Percentiles rank a stretch among this genome's conserved stretches.
Evolutionary conservation across 1,284 basidiomycete species (phyloP).

Genomic region (Fomitopsis betulina): DNA sequence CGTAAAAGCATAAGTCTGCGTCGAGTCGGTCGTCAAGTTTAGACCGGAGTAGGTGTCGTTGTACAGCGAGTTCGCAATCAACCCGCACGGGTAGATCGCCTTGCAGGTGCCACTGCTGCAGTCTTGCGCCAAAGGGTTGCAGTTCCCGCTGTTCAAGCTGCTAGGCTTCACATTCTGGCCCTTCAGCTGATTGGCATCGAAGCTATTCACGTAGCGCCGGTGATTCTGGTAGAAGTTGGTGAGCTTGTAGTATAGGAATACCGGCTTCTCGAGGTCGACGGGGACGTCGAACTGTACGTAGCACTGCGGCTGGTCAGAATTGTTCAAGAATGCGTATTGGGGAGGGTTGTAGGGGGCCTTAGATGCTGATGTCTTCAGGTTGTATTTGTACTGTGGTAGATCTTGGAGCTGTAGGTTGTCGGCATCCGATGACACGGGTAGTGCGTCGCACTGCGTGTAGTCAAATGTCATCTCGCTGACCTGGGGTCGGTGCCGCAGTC

Average conservation of each 20-base stretch:
- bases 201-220: slow-evolving; percentile 93
- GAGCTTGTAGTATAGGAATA: slow-evolving; percentile 96
- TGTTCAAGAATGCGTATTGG: slow-evolving; percentile 61
- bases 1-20: slow-evolving; percentile 72
- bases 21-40: slow-evolving; percentile 46
- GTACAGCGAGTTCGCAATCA: slow-evolving; percentile 98
- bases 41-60: slow-evolving; percentile 86
- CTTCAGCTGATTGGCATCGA: slow-evolving; percentile 82
- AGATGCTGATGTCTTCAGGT: slow-evolving; percentile 55
- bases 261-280: slow-evolving; percentile 67
- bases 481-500: slow-evolving; percentile 25
- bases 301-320: slow-evolving; percentile 57
- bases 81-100: slow-evolving; percentile 89
- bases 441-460: slow-evolving; percentile 89
- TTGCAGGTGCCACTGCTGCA: slow-evolving; percentile 35
- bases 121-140: slow-evolving; percentile 78
- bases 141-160: slow-evolving; percentile 72
- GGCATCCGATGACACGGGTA: slow-evolving; percentile 38
- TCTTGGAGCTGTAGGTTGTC: slow-evolving; percentile 36
- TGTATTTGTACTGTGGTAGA: slow-evolving; percentile 73
- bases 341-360: slow-evolving; percentile 47
- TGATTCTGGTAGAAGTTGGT: slow-evolving; percentile 99
- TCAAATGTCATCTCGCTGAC: slow-evolving; percentile 95
- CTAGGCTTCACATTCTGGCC: slow-evolving; percentile 57
- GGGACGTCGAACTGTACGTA: slow-evolving; percentile 81